These are phyloP conservation scores for Hypomyces rosellus DNA, from an alignment of 2,329 filamentous ascomycete species.

Conservation along the genomic window DNA sequence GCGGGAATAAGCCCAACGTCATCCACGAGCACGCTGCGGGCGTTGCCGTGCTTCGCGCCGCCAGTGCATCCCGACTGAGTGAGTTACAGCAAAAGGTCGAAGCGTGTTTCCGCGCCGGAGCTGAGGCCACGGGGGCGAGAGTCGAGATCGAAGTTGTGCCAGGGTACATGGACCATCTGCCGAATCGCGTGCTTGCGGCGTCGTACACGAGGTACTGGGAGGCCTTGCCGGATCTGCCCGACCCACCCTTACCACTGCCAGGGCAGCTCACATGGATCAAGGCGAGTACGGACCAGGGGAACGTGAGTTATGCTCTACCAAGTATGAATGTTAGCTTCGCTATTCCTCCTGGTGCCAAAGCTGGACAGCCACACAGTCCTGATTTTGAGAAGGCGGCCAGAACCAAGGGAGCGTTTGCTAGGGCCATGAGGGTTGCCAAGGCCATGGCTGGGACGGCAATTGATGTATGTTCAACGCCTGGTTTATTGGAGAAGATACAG, in stretches of 20 bases:
- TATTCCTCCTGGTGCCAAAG: slow-evolving; percentile 33
- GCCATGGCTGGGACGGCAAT: slow-evolving; percentile 41
- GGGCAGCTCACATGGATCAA: slow-evolving; percentile 35
- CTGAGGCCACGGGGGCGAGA: slow-evolving; percentile 38
- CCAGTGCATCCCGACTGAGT: slow-evolving; percentile 32
- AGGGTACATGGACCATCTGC: slow-evolving; percentile 49
- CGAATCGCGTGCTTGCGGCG: slow-evolving; percentile 42
- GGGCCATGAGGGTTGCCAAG: slow-evolving; percentile 41
- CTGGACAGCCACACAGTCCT: slow-evolving; percentile 43
- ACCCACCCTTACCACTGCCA: slow-evolving; percentile 27
- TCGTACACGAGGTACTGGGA: slow-evolving; percentile 42
- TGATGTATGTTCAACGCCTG: slow-evolving; percentile 38
- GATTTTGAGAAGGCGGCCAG: slow-evolving; percentile 46
- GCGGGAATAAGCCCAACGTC: slow-evolving; percentile 47
- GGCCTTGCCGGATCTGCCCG: slow-evolving; percentile 16
- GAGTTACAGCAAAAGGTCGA: slow-evolving; percentile 36
- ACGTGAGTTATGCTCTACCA: slow-evolving; percentile 52
- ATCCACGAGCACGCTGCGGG: slow-evolving; percentile 45
- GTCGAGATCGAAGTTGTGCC: slow-evolving; percentile 33
- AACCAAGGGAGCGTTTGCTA: slow-evolving; percentile 39
- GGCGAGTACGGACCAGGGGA: slow-evolving; percentile 54
- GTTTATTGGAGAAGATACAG: slow-evolving; percentile 36
- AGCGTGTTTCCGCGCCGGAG: slow-evolving; percentile 32
- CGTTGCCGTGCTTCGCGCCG: slow-evolving; percentile 38
- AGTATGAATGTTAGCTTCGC: slow-evolving; percentile 47